These are phyloP conservation scores for Aspergillus pseudoterreus DNA, from an alignment of 2,329 filamentous ascomycete species.

Conservation along the genomic window DNA sequence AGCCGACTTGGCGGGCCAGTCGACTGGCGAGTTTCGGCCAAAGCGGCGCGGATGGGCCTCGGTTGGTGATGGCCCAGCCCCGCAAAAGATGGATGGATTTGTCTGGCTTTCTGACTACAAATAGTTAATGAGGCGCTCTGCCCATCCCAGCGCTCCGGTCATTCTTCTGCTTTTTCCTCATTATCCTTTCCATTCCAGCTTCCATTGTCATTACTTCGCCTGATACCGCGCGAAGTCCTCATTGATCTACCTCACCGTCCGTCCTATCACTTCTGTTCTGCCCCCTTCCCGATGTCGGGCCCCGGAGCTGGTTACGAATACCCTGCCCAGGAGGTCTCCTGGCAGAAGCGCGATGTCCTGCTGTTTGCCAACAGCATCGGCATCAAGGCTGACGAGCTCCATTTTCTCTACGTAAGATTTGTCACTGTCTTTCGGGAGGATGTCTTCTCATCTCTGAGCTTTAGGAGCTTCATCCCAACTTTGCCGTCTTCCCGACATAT, in stretches of 20 bases:
- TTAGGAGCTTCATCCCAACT: constrained; percentile 82
- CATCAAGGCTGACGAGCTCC: constrained; percentile 77
- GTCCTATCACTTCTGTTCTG: not conserved
- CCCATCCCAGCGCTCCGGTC: not conserved
- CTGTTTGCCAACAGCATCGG: constrained; percentile 91
- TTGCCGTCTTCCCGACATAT: constrained; percentile 86
- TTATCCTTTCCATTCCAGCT: not conserved
- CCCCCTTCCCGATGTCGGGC: constrained; percentile 35
- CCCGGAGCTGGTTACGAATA: constrained; percentile 73
- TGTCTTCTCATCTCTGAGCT: not conserved
- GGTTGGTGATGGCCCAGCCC: constrained; percentile 10
- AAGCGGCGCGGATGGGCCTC: constrained; percentile 7
- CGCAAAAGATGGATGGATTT: constrained; percentile 6
- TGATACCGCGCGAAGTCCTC: not conserved
- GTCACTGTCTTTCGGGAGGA: no score
- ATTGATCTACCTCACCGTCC: not conserved
- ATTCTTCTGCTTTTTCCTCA: not conserved
- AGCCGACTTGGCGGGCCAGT: constrained; percentile 7
- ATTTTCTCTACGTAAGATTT: constrained; percentile 76
- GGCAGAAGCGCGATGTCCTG: constrained; percentile 82
- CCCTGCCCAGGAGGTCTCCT: constrained; percentile 70
- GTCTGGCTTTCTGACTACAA: not conserved
- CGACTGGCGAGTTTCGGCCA: not conserved
- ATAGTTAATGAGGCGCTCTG: not conserved
- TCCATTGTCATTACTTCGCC: not conserved